These are phyloP conservation scores for Keithomyces neogunnii DNA, from an alignment of 2,329 filamentous ascomycete species.

Conservation along the genomic window DNA sequence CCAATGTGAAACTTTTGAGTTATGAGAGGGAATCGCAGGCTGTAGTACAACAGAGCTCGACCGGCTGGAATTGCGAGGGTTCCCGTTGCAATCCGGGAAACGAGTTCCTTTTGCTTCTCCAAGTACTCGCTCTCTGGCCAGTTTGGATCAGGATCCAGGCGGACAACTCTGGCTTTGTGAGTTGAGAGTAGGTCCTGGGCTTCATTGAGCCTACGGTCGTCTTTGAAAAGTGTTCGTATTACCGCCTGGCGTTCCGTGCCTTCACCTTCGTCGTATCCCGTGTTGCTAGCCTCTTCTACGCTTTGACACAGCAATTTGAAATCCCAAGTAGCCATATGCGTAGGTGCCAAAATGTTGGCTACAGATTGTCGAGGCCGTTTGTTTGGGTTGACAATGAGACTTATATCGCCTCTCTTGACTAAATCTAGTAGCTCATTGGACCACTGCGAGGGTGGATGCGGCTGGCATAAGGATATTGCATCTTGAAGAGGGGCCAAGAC, in stretches of 20 bases:
- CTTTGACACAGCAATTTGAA: slow-evolving; percentile 68
- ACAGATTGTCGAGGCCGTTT: slow-evolving; percentile 21
- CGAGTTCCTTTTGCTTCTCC: slow-evolving; percentile 85
- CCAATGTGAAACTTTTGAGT: slow-evolving; percentile 87
- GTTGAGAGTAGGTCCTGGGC: slow-evolving; percentile 81
- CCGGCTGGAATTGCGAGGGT: slow-evolving; percentile 86
- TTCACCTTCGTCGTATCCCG: slow-evolving; percentile 66
- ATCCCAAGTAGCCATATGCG: slow-evolving; percentile 63
- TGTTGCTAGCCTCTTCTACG: slow-evolving; percentile 49
- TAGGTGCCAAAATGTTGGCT: slow-evolving; percentile 40
- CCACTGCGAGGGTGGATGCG: slow-evolving; percentile 74
- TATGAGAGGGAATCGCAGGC: slow-evolving; percentile 75
- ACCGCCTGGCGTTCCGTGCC: slow-evolving; percentile 78
- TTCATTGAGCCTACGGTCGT: slow-evolving; percentile 84
- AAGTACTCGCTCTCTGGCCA: slow-evolving; percentile 83
- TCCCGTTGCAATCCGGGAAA: slow-evolving; percentile 75
- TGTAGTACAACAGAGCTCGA: slow-evolving; percentile 79
- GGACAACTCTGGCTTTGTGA: slow-evolving; percentile 68
- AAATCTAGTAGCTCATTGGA: slow-evolving; percentile 60
- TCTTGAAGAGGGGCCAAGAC: slow-evolving; percentile 76
- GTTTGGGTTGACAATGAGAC: slow-evolving; percentile 47
- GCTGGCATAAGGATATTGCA: slow-evolving; percentile 74
- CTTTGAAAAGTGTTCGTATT: slow-evolving; percentile 79
- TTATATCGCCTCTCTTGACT: slow-evolving; percentile 75
- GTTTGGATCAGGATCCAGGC: slow-evolving; percentile 62